Evolutionary conservation across 176 grass and related monocot genomes (phyloP), one percentile per base, ranked within the genome.

Genomic region (Rhynchospora breviuscula): DNA sequence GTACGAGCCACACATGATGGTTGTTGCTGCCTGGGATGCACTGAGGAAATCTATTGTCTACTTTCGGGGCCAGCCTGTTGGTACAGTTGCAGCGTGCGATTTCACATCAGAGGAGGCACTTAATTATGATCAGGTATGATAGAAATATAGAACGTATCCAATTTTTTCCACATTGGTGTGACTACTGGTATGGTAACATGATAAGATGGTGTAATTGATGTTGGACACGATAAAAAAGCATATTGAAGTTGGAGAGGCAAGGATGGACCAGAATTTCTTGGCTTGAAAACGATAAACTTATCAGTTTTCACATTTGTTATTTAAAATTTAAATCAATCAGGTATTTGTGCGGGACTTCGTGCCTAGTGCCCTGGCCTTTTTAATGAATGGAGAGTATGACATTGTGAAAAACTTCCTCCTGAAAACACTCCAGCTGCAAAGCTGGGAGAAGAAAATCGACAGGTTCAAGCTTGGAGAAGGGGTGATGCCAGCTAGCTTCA

Each of bases 401-500:
- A 98, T 98, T 70, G 95, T 98, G 14, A 98, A 94, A 63, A 98
- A 98, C 48, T 98, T 98, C 18, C 92, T 98, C 54, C 81, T 90
- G 59, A 94, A 89, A 84, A 98, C 95, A 49, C 82, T 98, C 44
- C 92, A 90, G 35, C 89, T 98, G 72, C 95, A 98, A 80, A 91
- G 90, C 66, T 93, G 87, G 44, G 95, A 98, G 73, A 98, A 98
- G 75, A 94, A 87, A 85, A 85, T 98, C 44, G 95, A 98, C 46
- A 90, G 92, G 0, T 98, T 98, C 89, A 98, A 98, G 84, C 92
- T 98, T 58, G 95, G 95, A 68, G 87, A 91, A 86, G 95, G 95
- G 81, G 95, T 87, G 8, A 94, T 98, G 92, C 95, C 95, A 65
- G 95, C 95, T 51, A 98, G 95, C 87, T 98, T 98, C 79, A 94